Percentiles rank a stretch among this genome's conserved stretches.
Conservation (phyloP, 2,329 filamentous ascomycete species). For the Diplodia intermedia region DNA sequence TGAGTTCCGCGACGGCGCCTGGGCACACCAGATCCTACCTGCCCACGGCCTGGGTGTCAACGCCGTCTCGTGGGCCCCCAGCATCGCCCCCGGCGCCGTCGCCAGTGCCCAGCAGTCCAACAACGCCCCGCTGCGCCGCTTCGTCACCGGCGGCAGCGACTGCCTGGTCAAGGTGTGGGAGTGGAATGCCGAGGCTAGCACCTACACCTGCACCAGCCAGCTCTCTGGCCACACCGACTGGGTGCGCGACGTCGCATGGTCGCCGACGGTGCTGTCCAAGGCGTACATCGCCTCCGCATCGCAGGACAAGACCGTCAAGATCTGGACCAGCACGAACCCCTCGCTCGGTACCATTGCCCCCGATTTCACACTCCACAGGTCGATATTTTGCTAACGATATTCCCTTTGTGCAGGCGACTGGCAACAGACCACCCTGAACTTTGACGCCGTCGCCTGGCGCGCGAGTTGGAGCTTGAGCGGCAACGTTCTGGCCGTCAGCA, state of each 20-base stretch:
- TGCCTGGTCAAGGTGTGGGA: conserved; percentile 94
- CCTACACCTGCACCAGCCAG: conserved; percentile 59
- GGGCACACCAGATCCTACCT: conserved; percentile 86
- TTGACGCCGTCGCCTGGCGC: conserved; percentile 90
- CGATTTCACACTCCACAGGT: no score
- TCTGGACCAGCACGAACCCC: conserved; percentile 75
- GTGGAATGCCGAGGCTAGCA: conserved; percentile 64
- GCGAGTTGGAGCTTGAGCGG: conserved; percentile 98
- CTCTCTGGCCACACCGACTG: conserved; percentile 89
- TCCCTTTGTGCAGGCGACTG: conserved; percentile 64
- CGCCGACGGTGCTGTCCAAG: conserved; percentile 91
- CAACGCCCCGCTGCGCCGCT: conserved; percentile 70
- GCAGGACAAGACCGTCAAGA: conserved; percentile 95
- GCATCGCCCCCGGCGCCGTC: conserved; percentile 81
- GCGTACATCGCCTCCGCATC: conserved; percentile 95
- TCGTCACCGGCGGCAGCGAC: conserved; percentile 94
- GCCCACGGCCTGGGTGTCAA: conserved; percentile 96
- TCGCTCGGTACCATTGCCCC: conserved; percentile 38
- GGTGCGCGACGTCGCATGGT: conserved; percentile 98
- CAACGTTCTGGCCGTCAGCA: conserved; percentile 92
- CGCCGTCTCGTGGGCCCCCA: conserved; percentile 92
- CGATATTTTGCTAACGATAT: conserved; percentile 35
- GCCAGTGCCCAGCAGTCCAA: conserved; percentile 67
- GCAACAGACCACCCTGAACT: conserved; percentile 83
- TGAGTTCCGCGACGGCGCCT: conserved; percentile 95